Evolutionary conservation across 2,329 filamentous ascomycete genomes (phyloP).

Genomic region (Cordyceps tenuipes): DNA sequence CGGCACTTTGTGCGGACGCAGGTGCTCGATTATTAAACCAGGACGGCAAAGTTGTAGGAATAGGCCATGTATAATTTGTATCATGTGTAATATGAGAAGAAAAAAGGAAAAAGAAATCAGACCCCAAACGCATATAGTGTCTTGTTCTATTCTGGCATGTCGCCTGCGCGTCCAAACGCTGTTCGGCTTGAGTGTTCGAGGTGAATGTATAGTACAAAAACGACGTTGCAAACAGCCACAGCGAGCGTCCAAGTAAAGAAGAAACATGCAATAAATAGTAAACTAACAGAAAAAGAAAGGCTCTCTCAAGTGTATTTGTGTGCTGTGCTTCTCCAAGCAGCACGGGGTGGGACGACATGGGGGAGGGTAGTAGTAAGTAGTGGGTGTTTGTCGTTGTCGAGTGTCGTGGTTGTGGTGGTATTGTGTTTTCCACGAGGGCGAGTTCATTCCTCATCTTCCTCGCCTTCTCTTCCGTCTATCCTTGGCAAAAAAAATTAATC

Average conservation of each 20-base stretch:
- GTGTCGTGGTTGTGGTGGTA: neutral
- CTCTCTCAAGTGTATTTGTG: conserved; percentile 4
- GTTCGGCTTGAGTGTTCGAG: neutral
- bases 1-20: conserved; percentile 4
- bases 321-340: conserved; percentile 1
- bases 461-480: conserved; percentile 1
- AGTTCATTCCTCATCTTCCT: conserved; percentile 6
- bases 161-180: neutral
- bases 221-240: neutral
- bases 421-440: neutral
- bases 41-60: too few species aligned
- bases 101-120: neutral
- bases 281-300: conserved; percentile 10
- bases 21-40: conserved; percentile 5
- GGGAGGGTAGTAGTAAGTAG: conserved; percentile 5
- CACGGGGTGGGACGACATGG: neutral
- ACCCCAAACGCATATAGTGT: neutral
- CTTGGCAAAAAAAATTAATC: conserved; percentile 6
- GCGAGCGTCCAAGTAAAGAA: neutral
- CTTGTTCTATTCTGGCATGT: neutral
- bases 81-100: neutral
- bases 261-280: conserved; percentile 2
- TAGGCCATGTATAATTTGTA: neutral
- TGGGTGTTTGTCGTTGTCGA: conserved; percentile 1
- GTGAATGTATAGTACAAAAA: neutral